Conservation (phyloP, 2,329 filamentous ascomycete genomes). For the Cercospora sp. region DNA sequence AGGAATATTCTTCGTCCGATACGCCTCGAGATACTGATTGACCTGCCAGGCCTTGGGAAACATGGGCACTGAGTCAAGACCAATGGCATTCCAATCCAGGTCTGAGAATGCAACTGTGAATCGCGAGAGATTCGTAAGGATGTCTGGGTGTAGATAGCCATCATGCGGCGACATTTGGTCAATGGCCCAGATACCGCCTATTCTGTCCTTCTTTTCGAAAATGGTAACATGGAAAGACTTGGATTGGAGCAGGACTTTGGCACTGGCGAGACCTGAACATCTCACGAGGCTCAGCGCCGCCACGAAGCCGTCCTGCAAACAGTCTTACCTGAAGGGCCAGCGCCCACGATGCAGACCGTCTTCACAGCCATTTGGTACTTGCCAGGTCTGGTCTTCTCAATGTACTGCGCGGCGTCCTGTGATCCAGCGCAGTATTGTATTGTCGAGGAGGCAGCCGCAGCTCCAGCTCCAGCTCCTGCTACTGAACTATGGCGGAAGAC, state of each 20-base stretch:
- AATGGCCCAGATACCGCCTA: slow-evolving; percentile 77
- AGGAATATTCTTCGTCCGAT: slow-evolving; percentile 59
- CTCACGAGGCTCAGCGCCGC: not conserved
- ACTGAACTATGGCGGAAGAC: not conserved
- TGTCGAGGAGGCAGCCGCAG: not conserved
- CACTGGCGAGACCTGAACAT: slow-evolving; percentile 44
- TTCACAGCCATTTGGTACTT: slow-evolving; percentile 23
- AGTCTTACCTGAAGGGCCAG: slow-evolving; percentile 40
- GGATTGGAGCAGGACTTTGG: slow-evolving; percentile 67
- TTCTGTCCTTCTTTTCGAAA: slow-evolving; percentile 63
- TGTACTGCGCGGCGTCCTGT: not conserved
- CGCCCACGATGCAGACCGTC: slow-evolving; percentile 46
- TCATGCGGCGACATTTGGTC: slow-evolving; percentile 30
- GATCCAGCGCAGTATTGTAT: not conserved
- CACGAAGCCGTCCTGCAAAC: not conserved
- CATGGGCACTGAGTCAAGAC: slow-evolving; percentile 53
- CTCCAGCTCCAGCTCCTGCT: not conserved
- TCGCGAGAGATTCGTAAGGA: slow-evolving; percentile 69
- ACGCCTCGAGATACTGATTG: slow-evolving; percentile 68
- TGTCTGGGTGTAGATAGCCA: slow-evolving; percentile 63
- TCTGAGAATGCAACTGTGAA: slow-evolving; percentile 68
- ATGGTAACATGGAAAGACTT: slow-evolving; percentile 66
- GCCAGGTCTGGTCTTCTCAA: not conserved
- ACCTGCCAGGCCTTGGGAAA: slow-evolving; percentile 78
- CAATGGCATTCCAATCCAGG: slow-evolving; percentile 63